Base-by-base conservation (phyloP, 257 asterid species). In the Ajuga chamaepitys region DNA sequence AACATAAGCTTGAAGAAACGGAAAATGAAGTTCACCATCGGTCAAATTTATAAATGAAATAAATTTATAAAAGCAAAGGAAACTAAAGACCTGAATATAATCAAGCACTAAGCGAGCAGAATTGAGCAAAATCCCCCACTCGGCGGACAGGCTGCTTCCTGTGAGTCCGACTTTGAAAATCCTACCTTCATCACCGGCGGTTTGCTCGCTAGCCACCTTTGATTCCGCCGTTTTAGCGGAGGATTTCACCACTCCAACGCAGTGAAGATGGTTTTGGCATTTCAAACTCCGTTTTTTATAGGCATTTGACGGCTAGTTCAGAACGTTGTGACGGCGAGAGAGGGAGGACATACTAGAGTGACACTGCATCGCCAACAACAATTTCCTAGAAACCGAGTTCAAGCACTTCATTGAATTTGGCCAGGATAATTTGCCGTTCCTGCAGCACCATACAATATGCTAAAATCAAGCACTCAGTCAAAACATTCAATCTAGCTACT, bases 81-180 rank as follows among this genome's bases (percentile, higher is more conserved):
- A 34, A 22, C 1, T 54, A 57, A 65, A 5, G 9, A 85, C 95
- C 95, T 86, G 89, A 50, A 88, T 84, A 42, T 86, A 90, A 86
- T 88, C 96, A 12, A 88, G 89, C 50, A 88, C 96, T 4, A 95
- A 88, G 14, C 95, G 88, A 47, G 89, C 95, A 28, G 96, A 86
- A 58, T 88, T 88, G 38, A 88, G 88, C 0, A 93, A 88, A 41
- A 88, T 88, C n/a, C 96, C 96, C 37, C 95, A 88, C 82, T 88
- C 96, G 7, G 93, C 87, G 2, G 96, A 88, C 57, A 95, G 96
- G 10, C 96, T 95, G 5, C 96, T 95, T 68, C 96, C 86, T 26
- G 86, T 74, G 0, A 88, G 71, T 26, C 96, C 96, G 2, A 88
- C 95, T 75, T 83, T 74, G 67, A 86, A 48, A 73, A 82, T 71